Evolutionary conservation across 176 grass and related monocot species (phyloP).

Genomic region (Saccharum spontaneum): DNA sequence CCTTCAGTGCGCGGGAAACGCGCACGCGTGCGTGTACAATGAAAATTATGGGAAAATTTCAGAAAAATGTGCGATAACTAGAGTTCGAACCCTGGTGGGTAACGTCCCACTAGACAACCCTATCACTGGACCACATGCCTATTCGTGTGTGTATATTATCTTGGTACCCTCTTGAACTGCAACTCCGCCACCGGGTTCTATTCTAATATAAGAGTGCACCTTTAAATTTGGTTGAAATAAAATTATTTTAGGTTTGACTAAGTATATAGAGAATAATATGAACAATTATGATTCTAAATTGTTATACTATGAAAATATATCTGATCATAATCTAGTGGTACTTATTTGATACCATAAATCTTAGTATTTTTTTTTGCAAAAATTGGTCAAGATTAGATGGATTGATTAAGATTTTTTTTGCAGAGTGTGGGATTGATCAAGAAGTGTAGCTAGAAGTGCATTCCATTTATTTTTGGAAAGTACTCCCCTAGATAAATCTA

Average conservation of each 20-base stretch:
- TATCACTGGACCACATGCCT: too few relatives aligned
- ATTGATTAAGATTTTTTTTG: not conserved
- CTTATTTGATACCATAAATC: not conserved
- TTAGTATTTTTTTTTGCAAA: not conserved
- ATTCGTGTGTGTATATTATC: not conserved
- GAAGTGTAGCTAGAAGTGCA: not conserved
- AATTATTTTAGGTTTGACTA: not conserved
- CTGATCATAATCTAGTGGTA: not conserved
- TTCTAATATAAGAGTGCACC: not conserved
- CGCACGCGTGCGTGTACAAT: too few relatives aligned
- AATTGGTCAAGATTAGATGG: not conserved
- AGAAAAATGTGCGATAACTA: too few relatives aligned
- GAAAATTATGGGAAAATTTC: too few relatives aligned
- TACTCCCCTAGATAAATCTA: not conserved
- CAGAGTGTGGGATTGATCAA: not conserved
- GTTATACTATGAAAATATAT: not conserved
- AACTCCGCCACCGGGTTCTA: not conserved
- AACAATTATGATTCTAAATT: not conserved
- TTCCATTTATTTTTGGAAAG: not conserved
- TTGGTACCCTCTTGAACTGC: not conserved
- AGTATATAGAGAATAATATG: not conserved
- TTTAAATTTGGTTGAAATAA: not conserved
- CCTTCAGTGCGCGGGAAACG: too few relatives aligned
- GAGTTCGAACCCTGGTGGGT: too few relatives aligned
- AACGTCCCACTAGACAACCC: too few relatives aligned